A percentile compares a stretch with the other conserved stretches of the same genome.
phyloP scores from a whole-genome alignment of 1,284 basidiomycete species.

The Thelephora terrestris region DNA sequence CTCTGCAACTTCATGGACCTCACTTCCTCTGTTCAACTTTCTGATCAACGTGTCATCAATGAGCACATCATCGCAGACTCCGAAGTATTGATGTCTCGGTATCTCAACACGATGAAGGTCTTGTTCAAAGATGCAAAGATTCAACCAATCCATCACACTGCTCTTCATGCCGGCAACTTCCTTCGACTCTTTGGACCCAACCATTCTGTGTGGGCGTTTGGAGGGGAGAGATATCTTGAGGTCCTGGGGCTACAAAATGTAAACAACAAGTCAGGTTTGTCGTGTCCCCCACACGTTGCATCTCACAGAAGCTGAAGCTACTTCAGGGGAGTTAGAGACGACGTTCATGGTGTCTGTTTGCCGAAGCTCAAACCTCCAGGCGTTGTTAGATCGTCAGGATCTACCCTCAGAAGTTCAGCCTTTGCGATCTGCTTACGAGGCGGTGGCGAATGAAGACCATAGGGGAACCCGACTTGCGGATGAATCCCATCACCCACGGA shows the following conservation, averaged over 20 bases:
- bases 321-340: constrained; percentile 9
- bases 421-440: constrained; percentile 4
- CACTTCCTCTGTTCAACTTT: constrained; percentile 10
- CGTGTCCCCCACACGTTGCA: background rate
- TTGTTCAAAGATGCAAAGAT: constrained; percentile 19
- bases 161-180: constrained; percentile 24
- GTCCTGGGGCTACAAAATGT: constrained; percentile 23
- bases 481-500: too few relatives aligned
- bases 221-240: constrained; percentile 27
- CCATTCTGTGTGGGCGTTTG: constrained; percentile 24
- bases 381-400: constrained; percentile 1
- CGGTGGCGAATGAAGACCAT: constrained; percentile 4
- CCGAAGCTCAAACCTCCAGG: constrained; percentile 9
- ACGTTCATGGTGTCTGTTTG: constrained; percentile 10
- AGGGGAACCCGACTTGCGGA: constrained; percentile 7
- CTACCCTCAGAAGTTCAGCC: too few relatives aligned
- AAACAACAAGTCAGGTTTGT: constrained; percentile 13
- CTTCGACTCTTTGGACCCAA: constrained; percentile 25
- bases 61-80: constrained; percentile 4
- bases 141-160: constrained; percentile 23
- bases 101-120: constrained; percentile 7
- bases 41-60: constrained; percentile 5
- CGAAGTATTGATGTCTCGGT: constrained; percentile 10
- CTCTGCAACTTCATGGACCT: constrained; percentile 17
- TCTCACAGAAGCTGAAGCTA: background rate